phyloP scores from a whole-genome alignment of 371 early-diverging fungal species.

The Conidiobolus coronatus region DNA sequence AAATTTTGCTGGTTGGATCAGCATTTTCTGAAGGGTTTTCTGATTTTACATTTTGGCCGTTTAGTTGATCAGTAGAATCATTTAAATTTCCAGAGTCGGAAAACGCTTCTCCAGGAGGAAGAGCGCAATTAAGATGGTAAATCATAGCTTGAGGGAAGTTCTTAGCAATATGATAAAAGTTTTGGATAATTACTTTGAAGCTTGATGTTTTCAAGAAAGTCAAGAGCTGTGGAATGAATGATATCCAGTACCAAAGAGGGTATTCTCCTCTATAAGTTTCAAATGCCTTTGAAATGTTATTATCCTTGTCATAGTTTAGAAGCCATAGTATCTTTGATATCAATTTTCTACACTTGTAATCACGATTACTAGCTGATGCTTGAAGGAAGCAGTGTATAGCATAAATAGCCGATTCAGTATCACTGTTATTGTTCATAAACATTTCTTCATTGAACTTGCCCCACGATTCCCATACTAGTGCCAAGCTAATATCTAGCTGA shows the following conservation, averaged over 20 bases:
- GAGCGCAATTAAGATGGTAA: not conserved
- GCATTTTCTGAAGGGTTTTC: slow-evolving; percentile 74
- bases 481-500: slow-evolving; percentile 67
- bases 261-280: slow-evolving; percentile 75
- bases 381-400: slow-evolving; percentile 95
- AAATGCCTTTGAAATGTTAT: slow-evolving; percentile 51
- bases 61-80: slow-evolving; percentile 5
- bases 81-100: slow-evolving; percentile 5
- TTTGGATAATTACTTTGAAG: slow-evolving; percentile 48
- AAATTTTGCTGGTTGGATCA: slow-evolving; percentile 57
- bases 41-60: slow-evolving; percentile 18
- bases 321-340: slow-evolving; percentile 84
- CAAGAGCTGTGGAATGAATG: slow-evolving; percentile 90
- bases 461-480: slow-evolving; percentile 96
- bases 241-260: slow-evolving; percentile 94
- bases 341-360: slow-evolving; percentile 67
- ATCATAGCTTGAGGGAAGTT: slow-evolving; percentile 66
- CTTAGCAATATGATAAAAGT: slow-evolving; percentile 83
- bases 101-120: slow-evolving; percentile 8
- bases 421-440: slow-evolving; percentile 47
- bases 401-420: slow-evolving; percentile 63
- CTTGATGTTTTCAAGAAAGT: slow-evolving; percentile 52
- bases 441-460: slow-evolving; percentile 83
- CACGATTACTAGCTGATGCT: slow-evolving; percentile 76
- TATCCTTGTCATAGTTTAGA: slow-evolving; percentile 60